Base-by-base conservation (phyloP, 2,329 filamentous ascomycete species). In the Aspergillus ibericus region DNA sequence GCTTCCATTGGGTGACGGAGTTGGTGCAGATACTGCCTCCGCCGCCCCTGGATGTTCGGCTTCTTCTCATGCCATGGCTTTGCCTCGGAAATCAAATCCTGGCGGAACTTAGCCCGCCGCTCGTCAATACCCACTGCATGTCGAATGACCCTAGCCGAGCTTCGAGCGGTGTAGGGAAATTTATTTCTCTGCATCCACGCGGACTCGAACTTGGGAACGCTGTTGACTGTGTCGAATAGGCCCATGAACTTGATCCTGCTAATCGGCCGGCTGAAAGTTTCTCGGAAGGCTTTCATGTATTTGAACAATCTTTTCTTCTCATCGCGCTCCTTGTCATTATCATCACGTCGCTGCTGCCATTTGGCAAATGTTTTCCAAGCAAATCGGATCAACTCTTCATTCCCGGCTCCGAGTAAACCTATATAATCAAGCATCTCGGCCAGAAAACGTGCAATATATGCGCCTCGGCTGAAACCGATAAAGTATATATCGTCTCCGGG, bases 361-460 rank as follows among this genome's bases (percentile, higher is more conserved):
- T 76, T 77, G 40, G 75, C 70, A 48, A 78, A 78, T 5, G 74
- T 76, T 63, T 78, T 92, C 90, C 91, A 95, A 0, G 90, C 91
- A 70, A 96, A 96, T 4, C 83, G 81, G 53, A 91, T 86, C 86
- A 95, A 88, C 65, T 95, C 91, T 69, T 96, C 90, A 66, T 96
- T 96, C 10, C 91, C 91, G 53, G 90, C 88, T 12, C 88, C 88
- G 13, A 96, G 80, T 0, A 96, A 80, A 1, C 92, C 91, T 55
- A 95, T 87, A 65, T 90, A 88, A 68, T 95, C 90, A 6, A 95
- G 81, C 91, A 93, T 93, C 69, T 95, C 90, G 0, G 91, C 90
- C 0, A 92, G 76, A 67, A 91, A 91, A 2, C 88, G 84, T 0
- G 88, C 89, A 44, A 89, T 88, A 67, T 91, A 91, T 1, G 88